A percentile compares a stretch with the other conserved stretches of the same genome.
Conservation (phyloP, 306 rosid genomes). For the Acmispon strigosus region DNA sequence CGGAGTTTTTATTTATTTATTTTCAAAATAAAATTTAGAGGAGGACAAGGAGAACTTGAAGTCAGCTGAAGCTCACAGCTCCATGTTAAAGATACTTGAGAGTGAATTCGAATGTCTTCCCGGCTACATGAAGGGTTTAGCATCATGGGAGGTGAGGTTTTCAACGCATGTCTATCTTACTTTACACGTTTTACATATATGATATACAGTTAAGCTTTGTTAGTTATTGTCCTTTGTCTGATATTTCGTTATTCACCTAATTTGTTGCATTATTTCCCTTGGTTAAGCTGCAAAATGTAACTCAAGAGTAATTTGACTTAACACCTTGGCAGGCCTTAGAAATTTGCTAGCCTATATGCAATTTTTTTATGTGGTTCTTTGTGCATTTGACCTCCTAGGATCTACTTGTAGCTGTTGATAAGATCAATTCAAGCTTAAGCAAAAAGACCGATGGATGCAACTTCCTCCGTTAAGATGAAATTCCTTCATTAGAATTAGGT, state of each 20-base stretch:
- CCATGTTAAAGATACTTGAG: slow-evolving; percentile 35
- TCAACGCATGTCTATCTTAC: slow-evolving; percentile 1
- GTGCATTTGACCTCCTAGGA: slow-evolving; percentile 40
- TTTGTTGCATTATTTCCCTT: background rate
- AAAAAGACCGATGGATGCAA: slow-evolving; percentile 38
- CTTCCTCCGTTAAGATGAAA: slow-evolving; percentile 73
- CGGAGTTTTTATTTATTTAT: background rate
- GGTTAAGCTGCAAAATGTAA: background rate
- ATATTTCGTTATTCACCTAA: background rate
- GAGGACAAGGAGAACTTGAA: slow-evolving; percentile 24
- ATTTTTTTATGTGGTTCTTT: background rate
- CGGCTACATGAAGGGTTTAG: slow-evolving; percentile 69
- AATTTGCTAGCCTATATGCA: slow-evolving; percentile 10
- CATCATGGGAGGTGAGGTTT: slow-evolving; percentile 81
- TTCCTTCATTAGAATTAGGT: slow-evolving; percentile 75
- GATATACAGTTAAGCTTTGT: too few species aligned
- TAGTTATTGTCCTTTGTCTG: background rate
- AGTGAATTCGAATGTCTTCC: slow-evolving; percentile 78
- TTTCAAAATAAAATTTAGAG: slow-evolving; percentile 25
- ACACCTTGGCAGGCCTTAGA: background rate
- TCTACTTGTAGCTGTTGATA: slow-evolving; percentile 71
- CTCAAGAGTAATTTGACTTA: background rate
- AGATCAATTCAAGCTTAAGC: slow-evolving; percentile 65
- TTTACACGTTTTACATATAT: background rate
- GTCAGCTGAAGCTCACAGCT: slow-evolving; percentile 30